phyloP scores from a whole-genome alignment of 768 basidiomycete species.

The Obba rivulosa region DNA sequence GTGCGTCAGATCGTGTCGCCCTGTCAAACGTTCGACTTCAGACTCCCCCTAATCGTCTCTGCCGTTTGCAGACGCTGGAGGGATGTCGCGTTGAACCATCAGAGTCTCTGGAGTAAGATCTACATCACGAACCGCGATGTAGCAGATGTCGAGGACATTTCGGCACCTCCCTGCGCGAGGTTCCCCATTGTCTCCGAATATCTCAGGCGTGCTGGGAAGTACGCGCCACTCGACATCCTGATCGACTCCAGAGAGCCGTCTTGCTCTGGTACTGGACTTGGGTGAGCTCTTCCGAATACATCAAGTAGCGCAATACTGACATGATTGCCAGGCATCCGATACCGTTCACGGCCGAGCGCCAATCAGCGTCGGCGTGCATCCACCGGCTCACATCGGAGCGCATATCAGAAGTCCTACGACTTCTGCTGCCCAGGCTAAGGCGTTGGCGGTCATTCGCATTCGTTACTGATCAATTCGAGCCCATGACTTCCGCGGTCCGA shows the following conservation, averaged over 20 bases:
- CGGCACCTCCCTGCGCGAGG: background rate
- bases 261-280: conserved; percentile 52
- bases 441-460: conserved; percentile 52
- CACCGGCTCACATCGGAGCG: conserved; percentile 13
- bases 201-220: conserved; percentile 39
- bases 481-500: conserved; percentile 48
- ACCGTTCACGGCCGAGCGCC: background rate
- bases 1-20: conserved; percentile 1
- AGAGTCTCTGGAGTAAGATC: conserved; percentile 51
- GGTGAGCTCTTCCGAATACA: conserved; percentile 24
- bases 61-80: conserved; percentile 52
- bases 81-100: conserved; percentile 39
- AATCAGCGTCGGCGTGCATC: conserved; percentile 4
- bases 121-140: conserved; percentile 35
- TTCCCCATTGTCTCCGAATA: conserved; percentile 24
- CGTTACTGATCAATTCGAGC: conserved; percentile 52
- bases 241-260: conserved; percentile 54
- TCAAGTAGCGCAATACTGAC: conserved; percentile 4
- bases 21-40: conserved; percentile 9
- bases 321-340: too few species aligned
- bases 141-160: background rate
- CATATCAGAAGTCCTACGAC: conserved; percentile 39
- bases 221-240: conserved; percentile 44
- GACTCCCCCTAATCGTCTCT: conserved; percentile 42
- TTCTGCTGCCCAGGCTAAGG: conserved; percentile 45